phyloP scores from a whole-genome alignment of 306 rosid genomes.

The Dalbergia cultrata region DNA sequence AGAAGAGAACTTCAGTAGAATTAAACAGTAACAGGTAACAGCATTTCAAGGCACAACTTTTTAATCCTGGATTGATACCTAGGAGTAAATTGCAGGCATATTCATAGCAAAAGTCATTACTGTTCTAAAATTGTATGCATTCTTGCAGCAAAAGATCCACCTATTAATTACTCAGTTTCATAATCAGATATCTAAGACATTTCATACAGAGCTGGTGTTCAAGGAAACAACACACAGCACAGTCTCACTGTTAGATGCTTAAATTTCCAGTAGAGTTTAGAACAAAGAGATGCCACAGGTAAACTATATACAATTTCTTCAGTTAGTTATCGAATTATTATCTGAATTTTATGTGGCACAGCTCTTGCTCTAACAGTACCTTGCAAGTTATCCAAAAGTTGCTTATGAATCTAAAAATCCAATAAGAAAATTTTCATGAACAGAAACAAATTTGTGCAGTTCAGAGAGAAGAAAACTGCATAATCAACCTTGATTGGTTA shows the following conservation, averaged over 20 bases:
- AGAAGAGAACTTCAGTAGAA: slow-evolving; percentile 37
- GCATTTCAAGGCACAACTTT: slow-evolving; percentile 35
- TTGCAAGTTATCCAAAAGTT: slow-evolving; percentile 24
- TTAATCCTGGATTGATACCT: slow-evolving; percentile 6
- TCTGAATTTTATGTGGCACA: slow-evolving; percentile 13
- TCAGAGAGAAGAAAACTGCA: slow-evolving; percentile 46
- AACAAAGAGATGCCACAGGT: slow-evolving; percentile 30
- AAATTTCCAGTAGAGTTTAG: slow-evolving; percentile 25
- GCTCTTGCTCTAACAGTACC: slow-evolving; percentile 18
- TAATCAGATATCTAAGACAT: slow-evolving; percentile 33
- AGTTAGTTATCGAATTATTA: slow-evolving; percentile 16
- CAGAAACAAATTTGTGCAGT: slow-evolving; percentile 19
- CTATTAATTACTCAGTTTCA: slow-evolving; percentile 15
- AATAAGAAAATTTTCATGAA: background rate
- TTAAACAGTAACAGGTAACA: slow-evolving; percentile 30
- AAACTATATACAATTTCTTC: slow-evolving; percentile 23
- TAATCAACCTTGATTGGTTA: slow-evolving; percentile 90
- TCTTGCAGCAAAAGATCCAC: slow-evolving; percentile 23
- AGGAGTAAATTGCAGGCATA: slow-evolving; percentile 11
- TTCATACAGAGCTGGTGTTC: slow-evolving; percentile 9
- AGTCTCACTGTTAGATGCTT: slow-evolving; percentile 30
- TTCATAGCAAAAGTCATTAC: slow-evolving; percentile 32
- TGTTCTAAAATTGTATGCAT: slow-evolving; percentile 19
- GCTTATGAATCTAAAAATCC: slow-evolving; percentile 28
- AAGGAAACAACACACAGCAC: slow-evolving; percentile 26